phyloP scores from a whole-genome alignment of 2,329 filamentous ascomycete genomes.

The Epichloe sp. region DNA sequence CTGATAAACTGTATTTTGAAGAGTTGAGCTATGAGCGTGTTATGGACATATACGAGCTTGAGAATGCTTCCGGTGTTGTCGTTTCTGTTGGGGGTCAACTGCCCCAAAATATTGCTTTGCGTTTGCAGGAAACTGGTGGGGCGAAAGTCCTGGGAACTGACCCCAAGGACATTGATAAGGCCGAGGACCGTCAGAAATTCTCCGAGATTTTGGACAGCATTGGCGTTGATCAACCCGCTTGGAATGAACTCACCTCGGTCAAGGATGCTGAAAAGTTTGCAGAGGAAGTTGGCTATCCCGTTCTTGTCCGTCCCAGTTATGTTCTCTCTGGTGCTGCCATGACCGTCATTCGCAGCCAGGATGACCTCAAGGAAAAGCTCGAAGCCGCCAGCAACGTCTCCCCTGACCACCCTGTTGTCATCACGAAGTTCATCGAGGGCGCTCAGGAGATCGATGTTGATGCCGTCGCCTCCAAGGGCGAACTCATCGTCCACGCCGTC shows the following conservation, averaged over 20 bases:
- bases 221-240: constrained; percentile 90
- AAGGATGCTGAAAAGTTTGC: constrained; percentile 81
- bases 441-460: constrained; percentile 96
- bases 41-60: constrained; percentile 97
- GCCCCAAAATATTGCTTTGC: constrained; percentile 92
- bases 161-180: constrained; percentile 90
- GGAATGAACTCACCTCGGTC: constrained; percentile 92
- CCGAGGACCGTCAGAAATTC: constrained; percentile 97
- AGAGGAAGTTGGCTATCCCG: constrained; percentile 75
- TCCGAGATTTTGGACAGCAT: constrained; percentile 95
- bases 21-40: constrained; percentile 94
- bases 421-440: constrained; percentile 96
- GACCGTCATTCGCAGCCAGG: constrained; percentile 84
- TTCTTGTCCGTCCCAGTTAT: constrained; percentile 88
- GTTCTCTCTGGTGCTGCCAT: constrained; percentile 96
- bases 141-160: constrained; percentile 88
- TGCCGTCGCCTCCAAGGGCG: constrained; percentile 74
- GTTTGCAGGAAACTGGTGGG: constrained; percentile 79
- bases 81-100: constrained; percentile 97
- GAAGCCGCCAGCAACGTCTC: constrained; percentile 81
- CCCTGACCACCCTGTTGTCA: constrained; percentile 93
- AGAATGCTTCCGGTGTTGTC: constrained; percentile 72
- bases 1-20: constrained; percentile 91
- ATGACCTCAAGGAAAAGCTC: constrained; percentile 90
- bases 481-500: constrained; percentile 81